Base-by-base conservation (phyloP, 371 early-diverging fungal genomes). In the Mortierella sp. region DNA sequence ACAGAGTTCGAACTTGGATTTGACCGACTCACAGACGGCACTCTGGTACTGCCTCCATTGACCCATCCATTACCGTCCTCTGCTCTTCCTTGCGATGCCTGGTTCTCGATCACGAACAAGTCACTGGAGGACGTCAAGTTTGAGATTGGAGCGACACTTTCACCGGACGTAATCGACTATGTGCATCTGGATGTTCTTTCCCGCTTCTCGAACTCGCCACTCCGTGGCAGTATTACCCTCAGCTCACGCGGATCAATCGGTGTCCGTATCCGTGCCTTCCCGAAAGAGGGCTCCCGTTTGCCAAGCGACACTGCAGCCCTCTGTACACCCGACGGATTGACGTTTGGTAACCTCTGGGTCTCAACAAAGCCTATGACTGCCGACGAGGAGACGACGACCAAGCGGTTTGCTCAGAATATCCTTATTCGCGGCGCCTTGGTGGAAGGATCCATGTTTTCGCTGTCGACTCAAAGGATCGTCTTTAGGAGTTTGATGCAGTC, bases 191-290 rank as follows among this genome's bases (percentile, higher is more conserved):
- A 96, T 46, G 92, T 97, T 2, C 81, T 97, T 1, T 96, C 96
- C 4, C 90, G 97, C 7, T 96, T 95, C 77, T 94, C 96, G 24
- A 97, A 95, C 85, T 95, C 97, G 0, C 96, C 96, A 0, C 88
- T 96, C 7, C 90, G 90, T 24, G 96, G 96, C 3, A 90, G 90
- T n/a, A 90, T 96, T 32, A 88, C 95, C 0, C 87, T 97, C 70
- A 90, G 92, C 4, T 92, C 96, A 4, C 88, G 91, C 48, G 95
- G 95, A 0, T 89, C 89, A 55, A 93, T 96, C 46, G 97, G 97
- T 79, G 93, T 97, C 16, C 90, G 95, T 68, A 93, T 97, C 8
- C 91, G 96, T 27, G 95, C 94, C 0, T 91, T 90, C 78, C 91
- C 95, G 0, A 90, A 89, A 74, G 95, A 95, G 76, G 83, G 89